These are phyloP conservation scores for Kregervanrija pseudodelftensis DNA, from an alignment of 805 yeast species.

Conservation along the genomic window DNA sequence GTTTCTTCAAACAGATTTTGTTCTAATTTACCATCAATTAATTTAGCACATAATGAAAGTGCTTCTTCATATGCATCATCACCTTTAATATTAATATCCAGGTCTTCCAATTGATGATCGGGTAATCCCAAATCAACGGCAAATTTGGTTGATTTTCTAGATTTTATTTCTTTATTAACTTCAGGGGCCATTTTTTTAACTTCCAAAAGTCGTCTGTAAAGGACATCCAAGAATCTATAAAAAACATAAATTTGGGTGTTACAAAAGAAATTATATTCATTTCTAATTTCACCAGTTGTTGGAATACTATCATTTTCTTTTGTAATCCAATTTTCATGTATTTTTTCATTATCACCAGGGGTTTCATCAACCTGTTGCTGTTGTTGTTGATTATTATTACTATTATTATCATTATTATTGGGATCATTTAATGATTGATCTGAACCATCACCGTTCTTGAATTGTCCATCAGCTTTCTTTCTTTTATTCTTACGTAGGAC, in stretches of 20 bases:
- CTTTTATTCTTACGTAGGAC: conserved; percentile 42
- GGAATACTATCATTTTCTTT: conserved; percentile 16
- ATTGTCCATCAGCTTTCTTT: conserved; percentile 17
- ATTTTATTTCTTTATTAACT: conserved; percentile 67
- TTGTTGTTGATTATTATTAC: not conserved
- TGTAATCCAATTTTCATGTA: conserved; percentile 29
- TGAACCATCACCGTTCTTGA: conserved; percentile 11
- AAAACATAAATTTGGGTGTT: conserved; percentile 86
- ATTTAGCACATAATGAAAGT: conserved; percentile 61
- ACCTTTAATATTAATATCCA: conserved; percentile 69
- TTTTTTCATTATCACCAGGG: conserved; percentile 17
- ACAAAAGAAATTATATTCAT: conserved; percentile 70
- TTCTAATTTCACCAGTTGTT: conserved; percentile 32
- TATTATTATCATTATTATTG: conserved; percentile 10
- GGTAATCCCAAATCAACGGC: conserved; percentile 81
- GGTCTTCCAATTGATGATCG: conserved; percentile 71
- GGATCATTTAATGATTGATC: conserved; percentile 10
- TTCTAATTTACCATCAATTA: conserved; percentile 86
- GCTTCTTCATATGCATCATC: conserved; percentile 71
- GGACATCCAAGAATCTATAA: conserved; percentile 74
- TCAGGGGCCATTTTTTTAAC: conserved; percentile 62
- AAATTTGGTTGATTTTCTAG: conserved; percentile 60
- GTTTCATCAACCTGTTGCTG: conserved; percentile 2
- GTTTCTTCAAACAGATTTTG: conserved; percentile 95
- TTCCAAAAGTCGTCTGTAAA: conserved; percentile 75